Evolutionary conservation across 2,329 filamentous ascomycete species (phyloP).

Genomic region (Penicillium sp.): DNA sequence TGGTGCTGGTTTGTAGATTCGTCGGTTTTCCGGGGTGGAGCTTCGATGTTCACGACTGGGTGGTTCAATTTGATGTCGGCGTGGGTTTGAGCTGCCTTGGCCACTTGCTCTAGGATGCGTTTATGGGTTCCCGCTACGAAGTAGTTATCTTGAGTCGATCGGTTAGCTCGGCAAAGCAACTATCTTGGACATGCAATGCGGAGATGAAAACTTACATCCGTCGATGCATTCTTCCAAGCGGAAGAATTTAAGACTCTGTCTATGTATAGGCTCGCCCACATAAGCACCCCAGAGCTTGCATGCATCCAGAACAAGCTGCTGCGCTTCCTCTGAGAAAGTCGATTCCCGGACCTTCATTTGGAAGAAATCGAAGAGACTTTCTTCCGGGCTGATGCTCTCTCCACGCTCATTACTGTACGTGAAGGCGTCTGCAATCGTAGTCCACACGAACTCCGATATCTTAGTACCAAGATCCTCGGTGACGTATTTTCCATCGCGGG

Average conservation of each 20-base stretch:
- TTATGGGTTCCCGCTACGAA: slow-evolving; percentile 63
- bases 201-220: slow-evolving; percentile 46
- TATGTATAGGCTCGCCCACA: slow-evolving; percentile 60
- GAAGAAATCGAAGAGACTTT: slow-evolving; percentile 61
- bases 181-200: background rate
- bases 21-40: slow-evolving; percentile 18
- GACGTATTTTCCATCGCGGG: slow-evolving; percentile 47
- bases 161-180: background rate
- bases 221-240: slow-evolving; percentile 67
- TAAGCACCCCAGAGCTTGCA: slow-evolving; percentile 65
- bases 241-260: slow-evolving; percentile 64
- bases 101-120: slow-evolving; percentile 56
- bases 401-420: slow-evolving; percentile 56
- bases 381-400: slow-evolving; percentile 50
- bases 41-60: slow-evolving; percentile 43
- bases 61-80: slow-evolving; percentile 52
- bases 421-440: slow-evolving; percentile 59
- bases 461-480: slow-evolving; percentile 32
- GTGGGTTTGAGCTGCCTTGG: slow-evolving; percentile 47
- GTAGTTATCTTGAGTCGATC: slow-evolving; percentile 53
- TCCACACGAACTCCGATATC: slow-evolving; percentile 54
- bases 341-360: slow-evolving; percentile 48
- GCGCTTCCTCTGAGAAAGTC: slow-evolving; percentile 41
- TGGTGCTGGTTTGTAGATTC: slow-evolving; percentile 24
- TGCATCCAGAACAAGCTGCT: slow-evolving; percentile 53